Base-by-base conservation (phyloP, 1,284 basidiomycete genomes). In the Rhodotorula sp. region DNA sequence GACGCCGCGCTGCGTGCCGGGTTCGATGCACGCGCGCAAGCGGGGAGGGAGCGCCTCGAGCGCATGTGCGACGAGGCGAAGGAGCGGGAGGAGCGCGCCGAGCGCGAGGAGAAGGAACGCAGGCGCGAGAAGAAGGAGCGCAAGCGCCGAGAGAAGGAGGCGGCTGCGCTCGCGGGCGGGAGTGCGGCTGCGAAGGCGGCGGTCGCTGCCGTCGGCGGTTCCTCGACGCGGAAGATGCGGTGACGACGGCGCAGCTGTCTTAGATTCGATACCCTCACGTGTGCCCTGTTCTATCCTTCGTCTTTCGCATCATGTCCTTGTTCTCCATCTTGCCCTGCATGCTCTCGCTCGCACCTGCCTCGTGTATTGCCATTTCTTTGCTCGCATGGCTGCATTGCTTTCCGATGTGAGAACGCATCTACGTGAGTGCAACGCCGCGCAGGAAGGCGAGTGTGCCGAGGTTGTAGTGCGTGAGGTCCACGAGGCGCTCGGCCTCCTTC, bases 371-470 rank as follows among this genome's bases (percentile, higher is more conserved):
- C 34, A 34, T 34, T 34, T 34, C 34, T 34, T 34, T 34, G 34
- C 34, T 34, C 34, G 34, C 34, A 34, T 34, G 34, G 34, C 34
- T 2, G 34, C 34, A 34, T 34, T 34, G 34, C 34, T 5, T 34
- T 34, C 2, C 34, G 34, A 34, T 25, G 10, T n/a, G 4, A 23
- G 41, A n/a, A 19, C 44, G 16, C 21, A 27, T 53, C 64, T 69
- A 74, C 14, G 64, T 62, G 46, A 74, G 48, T 14, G 72, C 68
- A 10, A 69, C 69, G 42, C 64, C 60, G 21, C 72, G 52, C 49
- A 76, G 56, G 61, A 76, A 76, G 19, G 74, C 72, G 48, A 76
- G 58, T 17, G 74, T 74, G 4, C 74, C 74, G 19, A 76, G 46
- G 27, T 69, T 68, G 63, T 74, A 72, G 27, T 74, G 70, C 45